Conservation (phyloP, 139 green algal genomes). For the Coccomyxa sp. region DNA sequence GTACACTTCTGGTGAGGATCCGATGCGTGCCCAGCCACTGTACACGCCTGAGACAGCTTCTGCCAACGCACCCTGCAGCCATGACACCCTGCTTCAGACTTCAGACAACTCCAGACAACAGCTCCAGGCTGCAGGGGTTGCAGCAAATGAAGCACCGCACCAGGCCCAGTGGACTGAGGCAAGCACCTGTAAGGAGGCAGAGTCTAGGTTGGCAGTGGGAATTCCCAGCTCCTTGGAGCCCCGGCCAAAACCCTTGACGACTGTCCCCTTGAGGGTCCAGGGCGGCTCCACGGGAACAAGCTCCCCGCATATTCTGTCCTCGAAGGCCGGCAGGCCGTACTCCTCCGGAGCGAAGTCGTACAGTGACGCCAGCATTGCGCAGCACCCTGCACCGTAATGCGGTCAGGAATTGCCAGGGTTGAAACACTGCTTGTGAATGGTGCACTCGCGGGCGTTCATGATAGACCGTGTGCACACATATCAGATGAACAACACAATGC, state of each 20-base stretch:
- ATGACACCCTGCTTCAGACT: too few species aligned
- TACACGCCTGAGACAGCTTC: slow-evolving; percentile 85
- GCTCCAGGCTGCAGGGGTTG: background rate
- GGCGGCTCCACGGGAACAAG: slow-evolving; percentile 49
- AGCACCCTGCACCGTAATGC: slow-evolving; percentile 22
- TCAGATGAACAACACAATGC: too few species aligned
- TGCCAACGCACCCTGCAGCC: slow-evolving; percentile 36
- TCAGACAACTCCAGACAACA: too few species aligned
- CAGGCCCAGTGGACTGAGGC: too few species aligned
- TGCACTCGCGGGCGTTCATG: too few species aligned
- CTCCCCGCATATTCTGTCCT: slow-evolving; percentile 28
- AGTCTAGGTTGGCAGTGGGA: slow-evolving; percentile 87
- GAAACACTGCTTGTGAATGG: too few species aligned
- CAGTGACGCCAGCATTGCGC: slow-evolving; percentile 66
- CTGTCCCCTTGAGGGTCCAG: slow-evolving; percentile 65
- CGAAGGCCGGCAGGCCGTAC: slow-evolving; percentile 72
- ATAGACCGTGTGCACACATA: too few species aligned
- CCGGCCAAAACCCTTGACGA: slow-evolving; percentile 91
- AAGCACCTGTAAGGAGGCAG: slow-evolving; percentile 37
- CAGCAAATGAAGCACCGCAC: background rate
- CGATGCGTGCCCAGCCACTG: slow-evolving; percentile 56
- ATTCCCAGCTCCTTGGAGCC: slow-evolving; percentile 89
- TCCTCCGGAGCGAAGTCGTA: slow-evolving; percentile 63
- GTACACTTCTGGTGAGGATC: slow-evolving; percentile 25
- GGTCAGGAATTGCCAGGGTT: too few species aligned